Base-by-base conservation (phyloP, 306 rosid species). In the Spatholobus suberectus region DNA sequence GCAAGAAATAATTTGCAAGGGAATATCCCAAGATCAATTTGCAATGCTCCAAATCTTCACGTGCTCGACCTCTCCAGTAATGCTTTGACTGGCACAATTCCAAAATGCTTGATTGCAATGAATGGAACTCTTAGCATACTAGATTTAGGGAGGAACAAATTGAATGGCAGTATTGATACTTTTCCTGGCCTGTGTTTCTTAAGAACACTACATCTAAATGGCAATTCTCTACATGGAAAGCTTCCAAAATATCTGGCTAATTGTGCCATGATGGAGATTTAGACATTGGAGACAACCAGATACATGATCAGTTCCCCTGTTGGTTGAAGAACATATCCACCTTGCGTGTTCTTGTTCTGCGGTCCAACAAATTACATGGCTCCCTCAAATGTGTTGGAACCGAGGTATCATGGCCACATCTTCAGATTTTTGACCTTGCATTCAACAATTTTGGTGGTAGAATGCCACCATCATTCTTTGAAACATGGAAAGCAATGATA, bases 381-480 rank as follows among this genome's bases (percentile, higher is more conserved):
- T 3, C 18, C 6, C 55, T 47, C 55, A 15, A 14, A 47, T 47
- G 55, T 47, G 20, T 0, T 7, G 55, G 55, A 47, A 47, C 55
- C 55, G 2, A 15, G 20, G 18, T 47, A 47, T 5, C 20, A 47
- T 47, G 55, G 55, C 55, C 55, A 47, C 20, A 47, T 0, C 20
- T 47, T 47, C 55, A 47, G 20, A 47, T 47, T 47, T 4, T 47
- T 14, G 55, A 47, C 55, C 55, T 47, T 52, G 77, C 69, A 20
- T 66, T 13, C 43, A 86, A 86, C 80, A 70, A 38, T 75, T 84
- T 86, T 35, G 44, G 9, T 18, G 87, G 82, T 8, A 5, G 11
- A 27, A 5, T 86, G 35, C 87, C 72, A 24, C 6, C 13, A 0
- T 5, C 0, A 65, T 29, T 4, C 78, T 32, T 84, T 20, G 21